A percentile compares a stretch with the other conserved stretches of the same genome.
phyloP scores from a whole-genome alignment of 2,329 filamentous ascomycete genomes.

The Laburnicola sp. region DNA sequence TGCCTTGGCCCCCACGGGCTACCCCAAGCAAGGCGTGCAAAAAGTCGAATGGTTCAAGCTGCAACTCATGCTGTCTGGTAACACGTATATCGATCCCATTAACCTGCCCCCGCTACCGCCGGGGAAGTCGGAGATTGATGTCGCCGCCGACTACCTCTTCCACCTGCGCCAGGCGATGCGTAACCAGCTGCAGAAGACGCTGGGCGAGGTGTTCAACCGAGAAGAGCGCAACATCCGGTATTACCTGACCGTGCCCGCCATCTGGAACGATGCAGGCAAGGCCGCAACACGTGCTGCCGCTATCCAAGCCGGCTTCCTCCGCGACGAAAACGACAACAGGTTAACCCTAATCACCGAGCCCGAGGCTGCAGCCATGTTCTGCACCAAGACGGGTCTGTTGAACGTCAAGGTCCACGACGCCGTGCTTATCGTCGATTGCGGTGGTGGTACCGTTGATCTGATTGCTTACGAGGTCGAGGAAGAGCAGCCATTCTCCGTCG shows the following conservation, averaged over 20 bases:
- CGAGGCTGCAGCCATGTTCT: slow-evolving; percentile 96
- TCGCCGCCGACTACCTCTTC: slow-evolving; percentile 99
- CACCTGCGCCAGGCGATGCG: slow-evolving; percentile 97
- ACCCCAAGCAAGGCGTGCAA: slow-evolving; percentile 95
- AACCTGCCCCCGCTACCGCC: slow-evolving; percentile 96
- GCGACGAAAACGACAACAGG: slow-evolving; percentile 96
- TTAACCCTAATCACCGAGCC: slow-evolving; percentile 94
- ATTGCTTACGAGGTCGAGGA: slow-evolving; percentile 99
- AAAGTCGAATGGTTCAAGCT: slow-evolving; percentile 99
- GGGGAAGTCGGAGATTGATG: slow-evolving; percentile 98
- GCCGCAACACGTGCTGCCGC: slow-evolving; percentile 93
- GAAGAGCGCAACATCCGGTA: slow-evolving; percentile 98
- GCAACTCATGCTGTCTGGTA: slow-evolving; percentile 96
- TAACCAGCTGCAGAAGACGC: slow-evolving; percentile 89
- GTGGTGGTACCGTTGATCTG: slow-evolving; percentile 97
- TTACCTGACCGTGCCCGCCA: slow-evolving; percentile 97
- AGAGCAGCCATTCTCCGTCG: slow-evolving; percentile 94
- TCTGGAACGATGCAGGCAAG: slow-evolving; percentile 99
- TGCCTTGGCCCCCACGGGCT: slow-evolving; percentile 92
- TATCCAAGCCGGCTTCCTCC: slow-evolving; percentile 93
- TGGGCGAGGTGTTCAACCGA: slow-evolving; percentile 96
- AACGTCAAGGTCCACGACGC: slow-evolving; percentile 98
- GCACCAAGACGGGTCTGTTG: slow-evolving; percentile 91
- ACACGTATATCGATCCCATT: slow-evolving; percentile 99
- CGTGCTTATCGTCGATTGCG: slow-evolving; percentile 97